phyloP scores from a whole-genome alignment of 169 alveolate genomes.

The Cryptosporidium meleagridis region DNA sequence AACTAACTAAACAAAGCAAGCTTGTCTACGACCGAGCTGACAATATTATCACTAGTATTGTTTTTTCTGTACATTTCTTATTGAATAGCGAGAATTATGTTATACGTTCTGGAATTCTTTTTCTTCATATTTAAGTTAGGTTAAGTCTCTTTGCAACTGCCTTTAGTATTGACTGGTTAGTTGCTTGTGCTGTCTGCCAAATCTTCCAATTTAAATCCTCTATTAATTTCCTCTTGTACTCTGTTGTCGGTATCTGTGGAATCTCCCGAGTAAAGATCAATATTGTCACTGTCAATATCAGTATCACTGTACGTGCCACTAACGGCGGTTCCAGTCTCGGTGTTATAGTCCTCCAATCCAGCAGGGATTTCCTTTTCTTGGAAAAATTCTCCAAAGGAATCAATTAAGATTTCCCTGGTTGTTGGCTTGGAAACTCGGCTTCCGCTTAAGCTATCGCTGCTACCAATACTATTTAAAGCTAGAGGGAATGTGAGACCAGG shows the following conservation, averaged over 20 bases:
- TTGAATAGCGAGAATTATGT: too few relatives aligned
- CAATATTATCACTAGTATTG: too few relatives aligned
- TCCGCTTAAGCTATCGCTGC: not conserved
- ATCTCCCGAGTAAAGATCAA: not conserved
- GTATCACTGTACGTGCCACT: not conserved
- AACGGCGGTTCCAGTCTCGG: not conserved
- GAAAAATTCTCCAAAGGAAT: not conserved
- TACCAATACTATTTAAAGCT: not conserved
- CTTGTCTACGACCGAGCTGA: not conserved
- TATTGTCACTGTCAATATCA: not conserved
- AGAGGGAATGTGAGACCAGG: conserved; percentile 61
- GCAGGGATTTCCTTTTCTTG: not conserved
- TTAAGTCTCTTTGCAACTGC: too few relatives aligned
- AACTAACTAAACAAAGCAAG: not conserved
- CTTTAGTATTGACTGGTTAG: not conserved
- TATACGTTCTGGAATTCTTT: too few relatives aligned
- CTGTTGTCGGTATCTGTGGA: not conserved
- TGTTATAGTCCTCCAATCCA: not conserved
- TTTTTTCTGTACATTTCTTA: too few relatives aligned
- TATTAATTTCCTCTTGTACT: not conserved
- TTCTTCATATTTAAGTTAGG: too few relatives aligned
- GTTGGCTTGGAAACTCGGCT: not conserved
- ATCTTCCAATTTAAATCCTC: not conserved
- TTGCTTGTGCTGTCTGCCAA: not conserved
- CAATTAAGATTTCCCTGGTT: not conserved